These are phyloP conservation scores for Exophiala xenobiotica DNA, from an alignment of 2,329 filamentous ascomycete genomes.

Conservation along the genomic window DNA sequence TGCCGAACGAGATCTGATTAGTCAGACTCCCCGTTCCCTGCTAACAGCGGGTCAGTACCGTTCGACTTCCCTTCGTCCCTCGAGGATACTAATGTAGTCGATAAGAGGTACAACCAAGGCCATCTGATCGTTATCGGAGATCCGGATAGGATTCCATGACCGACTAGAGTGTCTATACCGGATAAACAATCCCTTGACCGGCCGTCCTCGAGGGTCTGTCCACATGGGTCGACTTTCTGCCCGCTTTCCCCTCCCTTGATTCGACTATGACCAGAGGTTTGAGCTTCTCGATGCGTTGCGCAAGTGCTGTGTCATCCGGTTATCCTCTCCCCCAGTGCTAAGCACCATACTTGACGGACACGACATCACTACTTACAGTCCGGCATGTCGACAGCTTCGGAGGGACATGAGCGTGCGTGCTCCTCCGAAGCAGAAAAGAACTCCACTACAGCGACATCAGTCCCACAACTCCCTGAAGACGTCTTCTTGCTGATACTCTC, in stretches of 20 bases:
- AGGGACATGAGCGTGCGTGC: background rate
- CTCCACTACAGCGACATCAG: background rate
- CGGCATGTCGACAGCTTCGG: background rate
- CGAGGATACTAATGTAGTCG: background rate
- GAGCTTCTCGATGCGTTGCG: slow-evolving; percentile 37
- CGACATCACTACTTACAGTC: background rate
- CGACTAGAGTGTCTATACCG: too few species aligned
- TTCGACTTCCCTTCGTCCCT: background rate
- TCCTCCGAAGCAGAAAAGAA: background rate
- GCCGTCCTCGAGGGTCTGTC: background rate
- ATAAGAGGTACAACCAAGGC: background rate
- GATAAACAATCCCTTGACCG: too few species aligned
- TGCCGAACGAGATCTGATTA: background rate
- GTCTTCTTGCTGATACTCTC: slow-evolving; percentile 57
- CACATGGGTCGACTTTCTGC: background rate
- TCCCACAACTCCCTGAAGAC: slow-evolving; percentile 53
- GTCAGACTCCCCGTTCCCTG: too few species aligned
- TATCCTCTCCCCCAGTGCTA: slow-evolving; percentile 26
- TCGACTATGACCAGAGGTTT: slow-evolving; percentile 16
- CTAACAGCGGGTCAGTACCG: background rate
- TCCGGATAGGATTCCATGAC: too few species aligned
- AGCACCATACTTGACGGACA: background rate
- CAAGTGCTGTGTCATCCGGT: slow-evolving; percentile 35
- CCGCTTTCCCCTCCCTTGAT: slow-evolving; percentile 1
- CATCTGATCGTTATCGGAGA: background rate